Conservation (phyloP, 2,329 filamentous ascomycete species). For the Xylariaceae sp. region DNA sequence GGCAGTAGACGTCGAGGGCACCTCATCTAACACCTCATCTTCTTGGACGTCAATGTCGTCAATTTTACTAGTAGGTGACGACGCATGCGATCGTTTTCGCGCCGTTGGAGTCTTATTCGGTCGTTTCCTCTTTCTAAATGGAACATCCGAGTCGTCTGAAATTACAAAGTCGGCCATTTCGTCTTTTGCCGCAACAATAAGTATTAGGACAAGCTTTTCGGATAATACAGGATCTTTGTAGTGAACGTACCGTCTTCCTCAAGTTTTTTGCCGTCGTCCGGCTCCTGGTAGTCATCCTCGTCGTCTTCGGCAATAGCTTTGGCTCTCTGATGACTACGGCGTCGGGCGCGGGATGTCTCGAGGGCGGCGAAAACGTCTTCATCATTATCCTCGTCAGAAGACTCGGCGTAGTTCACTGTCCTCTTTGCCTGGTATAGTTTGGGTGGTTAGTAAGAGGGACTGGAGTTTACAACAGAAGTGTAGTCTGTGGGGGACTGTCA, state of each 20-base stretch:
- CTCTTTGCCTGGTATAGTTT: constrained; percentile 45
- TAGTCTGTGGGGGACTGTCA: not conserved
- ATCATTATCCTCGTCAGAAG: constrained; percentile 74
- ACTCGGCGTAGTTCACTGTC: constrained; percentile 76
- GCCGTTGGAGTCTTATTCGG: constrained; percentile 47
- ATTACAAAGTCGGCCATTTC: constrained; percentile 87
- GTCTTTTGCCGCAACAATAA: constrained; percentile 34
- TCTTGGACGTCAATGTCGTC: constrained; percentile 44
- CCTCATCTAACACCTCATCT: constrained; percentile 52
- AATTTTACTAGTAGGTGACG: constrained; percentile 40
- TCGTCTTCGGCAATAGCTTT: constrained; percentile 62
- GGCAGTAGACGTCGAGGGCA: constrained; percentile 65
- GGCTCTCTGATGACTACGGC: constrained; percentile 48
- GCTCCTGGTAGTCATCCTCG: constrained; percentile 64
- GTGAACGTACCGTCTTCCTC: constrained; percentile 56
- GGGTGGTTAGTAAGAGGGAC: not conserved
- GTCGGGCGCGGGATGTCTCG: constrained; percentile 38
- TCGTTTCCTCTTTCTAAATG: constrained; percentile 74
- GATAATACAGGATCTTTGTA: not conserved
- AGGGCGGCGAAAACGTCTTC: constrained; percentile 61
- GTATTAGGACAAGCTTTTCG: not conserved
- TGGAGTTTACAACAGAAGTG: not conserved
- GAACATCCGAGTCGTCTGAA: constrained; percentile 76
- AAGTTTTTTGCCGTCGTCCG: constrained; percentile 55
- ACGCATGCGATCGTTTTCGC: constrained; percentile 60